Base-by-base conservation (phyloP, 2,329 filamentous ascomycete species). In the Orbilia oligospora region DNA sequence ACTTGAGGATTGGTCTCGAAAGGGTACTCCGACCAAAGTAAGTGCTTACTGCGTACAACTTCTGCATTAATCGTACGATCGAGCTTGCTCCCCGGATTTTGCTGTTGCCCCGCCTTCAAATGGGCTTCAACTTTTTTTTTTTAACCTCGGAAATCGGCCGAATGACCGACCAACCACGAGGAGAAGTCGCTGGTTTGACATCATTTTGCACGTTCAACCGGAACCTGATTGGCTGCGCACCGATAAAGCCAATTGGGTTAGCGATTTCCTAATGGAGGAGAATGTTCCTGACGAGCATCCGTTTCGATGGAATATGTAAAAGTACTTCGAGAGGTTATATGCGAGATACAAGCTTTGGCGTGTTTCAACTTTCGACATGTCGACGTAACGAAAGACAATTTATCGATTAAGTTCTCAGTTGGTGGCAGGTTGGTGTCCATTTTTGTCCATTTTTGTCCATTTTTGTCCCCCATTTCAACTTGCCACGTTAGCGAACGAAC, bases 101-200 rank as follows among this genome's bases (percentile, higher is more conserved):
- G 30, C 55, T 63, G n/a, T n/a, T n/a, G 55, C 68, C 68, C 68
- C 68, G 49, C 68, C 38, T 41, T 38, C 68, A n/a, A n/a, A n/a
- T n/a, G n/a, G 9, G 5, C n/a, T 48, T 5, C 22, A 5, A 48
- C 14, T n/a, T 5, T n/a, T 48, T 16, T 12, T 30, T 27, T 38
- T 20, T 55, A 70, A 51, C 65, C 56, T 76, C 72, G 72, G 72
- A 69, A 70, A 70, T 66, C 72, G 72, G 66, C 72, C 72, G 72
- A n/a, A n/a, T n/a, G n/a, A 76, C 66, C 22, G 36, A 30, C 27
- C 53, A 48, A n/a, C n/a, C n/a, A n/a, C n/a, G 53, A 53, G 27
- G 51, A 67, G 20, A 75, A 24, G 18, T 58, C 49, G 36, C 58
- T 16, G 69, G 14, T 66, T 71, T 76, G 72, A 76, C 72, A 76